Evolutionary conservation across 495 filamentous ascomycete species (phyloP), one percentile per base, ranked within the genome.

Genomic region (Trichoderma parareesei): DNA sequence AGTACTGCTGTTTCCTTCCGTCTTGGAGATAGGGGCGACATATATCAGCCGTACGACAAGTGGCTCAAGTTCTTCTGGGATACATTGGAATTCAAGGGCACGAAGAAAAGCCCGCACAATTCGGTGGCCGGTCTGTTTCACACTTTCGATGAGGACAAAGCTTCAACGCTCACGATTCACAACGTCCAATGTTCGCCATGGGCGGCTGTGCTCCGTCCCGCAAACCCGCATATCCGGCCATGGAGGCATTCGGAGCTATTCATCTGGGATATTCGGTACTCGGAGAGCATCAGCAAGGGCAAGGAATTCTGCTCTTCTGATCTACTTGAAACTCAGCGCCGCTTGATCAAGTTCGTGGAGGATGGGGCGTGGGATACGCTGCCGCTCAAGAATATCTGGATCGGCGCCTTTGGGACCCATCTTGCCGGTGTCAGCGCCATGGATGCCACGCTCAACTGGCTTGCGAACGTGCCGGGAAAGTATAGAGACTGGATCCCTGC

Each of bases 251-350:
- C 71, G 13, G 78, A 82, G 63, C 46, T 82, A n/a, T 74, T 82
- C 49, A 77, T 82, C 64, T 82, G 79, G 79, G 79, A 82, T 65
- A 57, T 72, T 9, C 61, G 68, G 2, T 74, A 71, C 13, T 44
- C 41, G 0, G 65, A 68, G 1, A 72, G 68, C 35, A 71, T 68
- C 49, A 65, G 69, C 0, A 35, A 64, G 16, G 43, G 41, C 14
- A 43, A 64, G 5, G 16, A 6, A 0, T 61, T 65, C 0, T 49
- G 48, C 0, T 70, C 72, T 14, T 64, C 65, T 4, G 73, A 73
- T 13, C 70, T 82, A 13, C 64, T 72, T n/a, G 66, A 72, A 38
- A 76, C 78, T 70, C 79, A 82, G 61, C 75, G 72, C 14, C 65
- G 67, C 33, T 48, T 79, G n/a, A 69, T 80, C 37, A 60, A 74